These are phyloP conservation scores for Neurospora africana DNA, from an alignment of 495 filamentous ascomycete species.

Conservation along the genomic window DNA sequence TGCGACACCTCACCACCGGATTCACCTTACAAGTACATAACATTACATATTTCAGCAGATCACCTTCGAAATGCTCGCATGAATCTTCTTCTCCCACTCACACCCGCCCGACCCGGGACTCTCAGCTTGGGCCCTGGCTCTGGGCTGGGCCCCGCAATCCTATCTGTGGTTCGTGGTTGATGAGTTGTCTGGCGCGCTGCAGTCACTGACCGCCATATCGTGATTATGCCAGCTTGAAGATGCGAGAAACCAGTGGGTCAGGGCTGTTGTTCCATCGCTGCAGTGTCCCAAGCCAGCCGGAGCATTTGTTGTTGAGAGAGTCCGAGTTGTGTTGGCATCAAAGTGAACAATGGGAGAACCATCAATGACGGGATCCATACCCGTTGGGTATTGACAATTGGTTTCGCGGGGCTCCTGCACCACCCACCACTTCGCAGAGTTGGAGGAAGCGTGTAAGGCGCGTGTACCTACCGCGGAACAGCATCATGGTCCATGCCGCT, in stretches of 20 bases:
- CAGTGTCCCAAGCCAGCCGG: constrained; percentile 6
- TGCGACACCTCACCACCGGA: background rate
- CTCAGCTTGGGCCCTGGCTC: background rate
- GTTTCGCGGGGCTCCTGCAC: background rate
- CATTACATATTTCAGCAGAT: background rate
- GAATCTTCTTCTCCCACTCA: background rate
- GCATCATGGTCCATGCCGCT: background rate
- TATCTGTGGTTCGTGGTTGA: background rate
- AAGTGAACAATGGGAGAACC: no score
- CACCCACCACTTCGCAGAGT: background rate
- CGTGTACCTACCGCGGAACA: background rate
- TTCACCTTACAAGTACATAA: background rate
- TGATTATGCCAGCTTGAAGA: constrained; percentile 7
- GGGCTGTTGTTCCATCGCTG: constrained; percentile 12
- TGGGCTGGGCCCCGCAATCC: background rate
- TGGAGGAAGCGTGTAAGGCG: background rate
- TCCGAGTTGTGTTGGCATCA: background rate
- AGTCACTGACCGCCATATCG: constrained; percentile 14
- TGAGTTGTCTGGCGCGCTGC: constrained; percentile 2
- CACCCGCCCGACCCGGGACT: background rate
- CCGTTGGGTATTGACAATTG: background rate
- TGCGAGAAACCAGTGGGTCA: constrained; percentile 6
- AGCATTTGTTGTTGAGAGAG: background rate
- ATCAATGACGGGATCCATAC: background rate
- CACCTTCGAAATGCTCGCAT: background rate